phyloP scores from a whole-genome alignment of 2,329 filamentous ascomycete genomes.

The Hypoxylon sp. region DNA sequence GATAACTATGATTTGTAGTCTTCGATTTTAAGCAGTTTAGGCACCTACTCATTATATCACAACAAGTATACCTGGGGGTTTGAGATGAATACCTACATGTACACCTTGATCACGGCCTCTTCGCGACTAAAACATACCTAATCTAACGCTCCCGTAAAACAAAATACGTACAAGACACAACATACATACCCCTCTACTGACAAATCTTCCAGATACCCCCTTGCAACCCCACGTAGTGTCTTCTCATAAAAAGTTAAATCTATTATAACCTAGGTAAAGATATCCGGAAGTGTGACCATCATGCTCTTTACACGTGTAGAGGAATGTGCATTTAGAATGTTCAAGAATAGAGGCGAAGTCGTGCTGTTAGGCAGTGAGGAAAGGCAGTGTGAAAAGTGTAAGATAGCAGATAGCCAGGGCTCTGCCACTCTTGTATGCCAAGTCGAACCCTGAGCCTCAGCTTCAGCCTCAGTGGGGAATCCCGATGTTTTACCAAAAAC shows the following conservation, averaged over 20 bases:
- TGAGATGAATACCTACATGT: no score
- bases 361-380: background rate
- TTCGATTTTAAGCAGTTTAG: no score
- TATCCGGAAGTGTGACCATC: background rate
- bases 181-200: no score
- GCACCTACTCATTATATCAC: no score
- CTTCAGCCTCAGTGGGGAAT: constrained; percentile 36
- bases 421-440: constrained; percentile 19
- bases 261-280: background rate
- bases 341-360: background rate
- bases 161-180: background rate
- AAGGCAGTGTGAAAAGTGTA: background rate
- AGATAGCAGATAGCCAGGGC: background rate
- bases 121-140: no score
- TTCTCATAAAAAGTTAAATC: no score
- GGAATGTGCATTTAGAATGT: background rate
- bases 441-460: constrained; percentile 28
- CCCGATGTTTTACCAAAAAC: constrained; percentile 22
- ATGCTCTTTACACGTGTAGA: background rate
- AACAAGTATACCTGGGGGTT: no score
- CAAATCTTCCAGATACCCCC: no score
- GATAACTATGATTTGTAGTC: background rate
- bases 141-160: background rate
- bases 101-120: no score
- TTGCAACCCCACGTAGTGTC: no score